Conservation (phyloP, 257 asterid genomes). For the Paulownia fortunei region DNA sequence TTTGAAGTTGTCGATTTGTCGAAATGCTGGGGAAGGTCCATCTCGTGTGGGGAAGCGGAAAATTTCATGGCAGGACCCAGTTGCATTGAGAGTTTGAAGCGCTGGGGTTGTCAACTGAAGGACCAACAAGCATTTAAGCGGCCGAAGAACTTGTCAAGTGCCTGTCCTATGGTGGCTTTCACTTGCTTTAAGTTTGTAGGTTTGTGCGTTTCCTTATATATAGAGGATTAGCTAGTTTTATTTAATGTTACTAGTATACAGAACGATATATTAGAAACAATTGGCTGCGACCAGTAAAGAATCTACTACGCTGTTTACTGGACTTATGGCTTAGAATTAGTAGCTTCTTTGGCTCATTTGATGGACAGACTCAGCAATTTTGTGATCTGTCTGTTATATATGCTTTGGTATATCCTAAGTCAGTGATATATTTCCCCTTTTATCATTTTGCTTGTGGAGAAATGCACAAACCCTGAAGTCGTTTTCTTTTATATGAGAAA, state of each 20-base stretch:
- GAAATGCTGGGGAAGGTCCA: constrained; percentile 76
- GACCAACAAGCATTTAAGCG: background rate
- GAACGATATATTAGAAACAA: constrained; percentile 22
- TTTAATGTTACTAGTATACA: background rate
- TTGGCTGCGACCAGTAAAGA: constrained; percentile 8
- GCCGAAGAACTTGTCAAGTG: background rate
- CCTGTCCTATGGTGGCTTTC: background rate
- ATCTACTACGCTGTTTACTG: background rate
- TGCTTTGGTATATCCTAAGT: background rate
- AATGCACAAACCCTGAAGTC: background rate
- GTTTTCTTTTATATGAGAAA: background rate
- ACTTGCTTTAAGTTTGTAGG: constrained; percentile 7
- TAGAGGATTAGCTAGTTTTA: background rate
- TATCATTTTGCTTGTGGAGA: background rate
- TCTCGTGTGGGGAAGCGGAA: constrained; percentile 77
- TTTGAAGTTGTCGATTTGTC: constrained; percentile 66
- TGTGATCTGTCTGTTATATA: background rate
- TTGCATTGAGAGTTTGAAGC: constrained; percentile 80
- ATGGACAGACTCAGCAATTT: constrained; percentile 5
- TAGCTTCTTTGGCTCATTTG: background rate
- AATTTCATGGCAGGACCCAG: constrained; percentile 93
- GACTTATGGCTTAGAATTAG: constrained; percentile 16
- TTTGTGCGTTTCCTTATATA: constrained; percentile 7
- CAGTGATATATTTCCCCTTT: background rate
- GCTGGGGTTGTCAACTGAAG: background rate